phyloP scores from a whole-genome alignment of 306 rosid genomes.

The Pueraria montana region DNA sequence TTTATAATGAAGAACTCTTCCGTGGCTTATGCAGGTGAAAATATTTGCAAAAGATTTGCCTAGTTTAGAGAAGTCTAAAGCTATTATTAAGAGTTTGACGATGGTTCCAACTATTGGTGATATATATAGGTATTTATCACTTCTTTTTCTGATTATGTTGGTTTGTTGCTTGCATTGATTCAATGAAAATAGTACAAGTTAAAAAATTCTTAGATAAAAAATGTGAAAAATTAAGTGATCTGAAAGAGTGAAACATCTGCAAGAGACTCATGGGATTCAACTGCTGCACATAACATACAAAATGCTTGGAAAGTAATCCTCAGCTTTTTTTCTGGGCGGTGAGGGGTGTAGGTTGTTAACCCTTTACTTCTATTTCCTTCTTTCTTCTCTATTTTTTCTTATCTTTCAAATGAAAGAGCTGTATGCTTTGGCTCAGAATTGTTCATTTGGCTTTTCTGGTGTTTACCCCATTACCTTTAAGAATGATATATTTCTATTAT shows the following conservation, averaged over 20 bases:
- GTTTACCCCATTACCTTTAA: not conserved
- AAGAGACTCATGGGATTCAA: not conserved
- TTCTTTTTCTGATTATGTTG: conserved; percentile 24
- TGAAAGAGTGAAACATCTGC: conserved; percentile 22
- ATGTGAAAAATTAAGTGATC: not conserved
- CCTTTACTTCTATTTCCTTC: not conserved
- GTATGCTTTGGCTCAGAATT: conserved; percentile 21
- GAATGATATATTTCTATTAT: not conserved
- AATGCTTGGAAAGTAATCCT: not conserved
- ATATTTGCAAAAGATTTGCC: conserved; percentile 82
- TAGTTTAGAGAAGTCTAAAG: conserved; percentile 86
- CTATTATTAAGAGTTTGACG: conserved; percentile 83
- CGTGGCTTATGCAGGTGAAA: conserved; percentile 80
- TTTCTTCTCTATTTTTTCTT: not conserved
- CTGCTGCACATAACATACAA: conserved; percentile 19
- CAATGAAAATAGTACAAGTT: not conserved
- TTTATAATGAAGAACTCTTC: conserved; percentile 15
- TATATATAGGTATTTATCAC: conserved; percentile 76
- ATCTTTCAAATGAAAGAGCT: conserved; percentile 8
- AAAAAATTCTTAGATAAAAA: not conserved
- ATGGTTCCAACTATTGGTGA: conserved; percentile 95
- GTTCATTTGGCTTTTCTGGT: conserved; percentile 1
- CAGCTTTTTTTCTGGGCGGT: not conserved
- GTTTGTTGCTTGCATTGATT: conserved; percentile 40
- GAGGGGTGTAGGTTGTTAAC: not conserved